Percentiles rank a stretch among this genome's conserved stretches.
Conservation (phyloP, 768 basidiomycete genomes). For the Polyporus arcularius region DNA sequence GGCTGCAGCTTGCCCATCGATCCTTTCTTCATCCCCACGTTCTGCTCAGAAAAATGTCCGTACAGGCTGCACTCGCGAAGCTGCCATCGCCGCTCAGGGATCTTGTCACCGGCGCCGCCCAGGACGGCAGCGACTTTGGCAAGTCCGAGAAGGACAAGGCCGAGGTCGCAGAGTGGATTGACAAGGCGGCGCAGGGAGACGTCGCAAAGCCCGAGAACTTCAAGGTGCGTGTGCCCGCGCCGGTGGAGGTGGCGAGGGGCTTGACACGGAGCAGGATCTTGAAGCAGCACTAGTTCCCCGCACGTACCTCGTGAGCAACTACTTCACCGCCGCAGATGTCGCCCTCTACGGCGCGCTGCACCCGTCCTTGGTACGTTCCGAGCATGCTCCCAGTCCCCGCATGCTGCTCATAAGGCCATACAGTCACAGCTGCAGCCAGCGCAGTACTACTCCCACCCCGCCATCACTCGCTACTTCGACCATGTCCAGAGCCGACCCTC, state of each 20-base stretch:
- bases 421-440: conserved; percentile 70
- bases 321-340: conserved; percentile 87
- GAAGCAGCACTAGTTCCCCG: conserved; percentile 69
- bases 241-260: neutral
- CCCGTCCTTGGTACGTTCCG: conserved; percentile 65
- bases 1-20: conserved; percentile 13
- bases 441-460: conserved; percentile 79
- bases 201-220: conserved; percentile 47
- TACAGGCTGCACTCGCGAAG: conserved; percentile 25
- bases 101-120: conserved; percentile 47
- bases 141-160: conserved; percentile 60
- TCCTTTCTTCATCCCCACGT: conserved; percentile 1
- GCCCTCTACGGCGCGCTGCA: conserved; percentile 90
- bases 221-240: conserved; percentile 42
- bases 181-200: conserved; percentile 55
- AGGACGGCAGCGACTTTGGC: conserved; percentile 50
- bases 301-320: conserved; percentile 85
- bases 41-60: conserved; percentile 28
- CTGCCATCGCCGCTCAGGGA: conserved; percentile 39
- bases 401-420: neutral
- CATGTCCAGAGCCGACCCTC: conserved; percentile 79
- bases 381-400: neutral
- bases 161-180: conserved; percentile 72
- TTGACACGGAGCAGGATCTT: conserved; percentile 53
- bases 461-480: conserved; percentile 92